These are phyloP conservation scores for Pleurotus eryngii DNA, from an alignment of 768 basidiomycete species.

Conservation along the genomic window DNA sequence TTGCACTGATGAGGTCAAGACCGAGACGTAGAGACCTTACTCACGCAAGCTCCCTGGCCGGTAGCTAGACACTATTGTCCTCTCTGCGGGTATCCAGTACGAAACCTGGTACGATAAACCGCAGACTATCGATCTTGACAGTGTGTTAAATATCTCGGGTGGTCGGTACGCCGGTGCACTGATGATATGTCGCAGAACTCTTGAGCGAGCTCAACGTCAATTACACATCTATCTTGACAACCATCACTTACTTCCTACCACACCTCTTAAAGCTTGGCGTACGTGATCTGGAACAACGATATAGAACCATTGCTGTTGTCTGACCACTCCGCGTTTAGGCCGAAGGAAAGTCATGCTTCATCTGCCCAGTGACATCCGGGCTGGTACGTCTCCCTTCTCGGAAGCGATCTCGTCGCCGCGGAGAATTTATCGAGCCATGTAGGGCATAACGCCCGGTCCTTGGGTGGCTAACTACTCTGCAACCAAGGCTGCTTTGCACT, in stretches of 20 bases:
- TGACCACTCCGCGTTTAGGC: conserved; percentile 22
- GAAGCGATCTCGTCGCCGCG: too few relatives aligned
- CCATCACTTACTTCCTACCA: conserved; percentile 48
- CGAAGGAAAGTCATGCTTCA: conserved; percentile 42
- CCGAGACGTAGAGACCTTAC: too few relatives aligned
- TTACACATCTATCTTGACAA: conserved; percentile 45
- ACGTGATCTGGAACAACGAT: neutral
- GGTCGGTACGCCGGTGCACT: too few relatives aligned
- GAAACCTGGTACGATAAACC: conserved; percentile 41
- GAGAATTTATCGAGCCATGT: too few relatives aligned
- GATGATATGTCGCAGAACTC: conserved; percentile 28
- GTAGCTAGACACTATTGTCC: conserved; percentile 54
- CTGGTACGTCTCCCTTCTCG: conserved; percentile 22
- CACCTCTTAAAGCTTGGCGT: conserved; percentile 55
- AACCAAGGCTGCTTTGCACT: conserved; percentile 53
- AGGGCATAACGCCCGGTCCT: conserved; percentile 35
- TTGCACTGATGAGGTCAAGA: neutral
- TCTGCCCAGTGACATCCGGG: conserved; percentile 51
- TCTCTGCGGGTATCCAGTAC: conserved; percentile 54
- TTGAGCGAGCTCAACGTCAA: conserved; percentile 50
- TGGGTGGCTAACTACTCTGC: conserved; percentile 49
- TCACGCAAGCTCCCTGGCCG: neutral
- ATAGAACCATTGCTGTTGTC: too few relatives aligned
- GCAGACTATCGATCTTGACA: conserved; percentile 30
- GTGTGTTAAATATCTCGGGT: conserved; percentile 19